These are phyloP conservation scores for Puccinellia tenuiflora DNA, from an alignment of 176 grass and related monocot genomes.

Conservation along the genomic window DNA sequence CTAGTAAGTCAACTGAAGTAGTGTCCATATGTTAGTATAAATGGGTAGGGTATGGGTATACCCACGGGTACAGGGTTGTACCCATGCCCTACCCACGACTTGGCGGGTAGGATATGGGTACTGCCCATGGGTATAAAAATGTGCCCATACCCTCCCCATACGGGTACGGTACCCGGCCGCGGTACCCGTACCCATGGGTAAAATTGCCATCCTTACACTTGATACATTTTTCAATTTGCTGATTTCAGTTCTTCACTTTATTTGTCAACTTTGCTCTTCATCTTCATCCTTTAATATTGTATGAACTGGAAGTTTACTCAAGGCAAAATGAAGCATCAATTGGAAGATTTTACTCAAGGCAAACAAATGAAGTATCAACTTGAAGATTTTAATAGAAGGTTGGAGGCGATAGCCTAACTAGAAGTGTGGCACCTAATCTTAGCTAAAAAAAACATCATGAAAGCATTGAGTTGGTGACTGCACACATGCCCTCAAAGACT, in stretches of 20 bases:
- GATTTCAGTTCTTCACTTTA: constrained; percentile 22
- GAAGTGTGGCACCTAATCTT: neutral
- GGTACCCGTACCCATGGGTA: too few relatives aligned
- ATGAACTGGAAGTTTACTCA: neutral
- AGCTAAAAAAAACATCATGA: neutral
- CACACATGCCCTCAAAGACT: neutral
- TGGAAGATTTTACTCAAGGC: neutral
- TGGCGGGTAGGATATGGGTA: too few relatives aligned
- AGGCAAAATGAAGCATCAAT: neutral
- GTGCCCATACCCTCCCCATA: too few relatives aligned
- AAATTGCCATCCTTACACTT: too few relatives aligned
- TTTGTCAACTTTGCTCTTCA: constrained; percentile 7
- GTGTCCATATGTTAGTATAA: too few relatives aligned
- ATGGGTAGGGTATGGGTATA: too few relatives aligned
- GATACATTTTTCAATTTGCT: constrained; percentile 22
- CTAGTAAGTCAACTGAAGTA: too few relatives aligned
- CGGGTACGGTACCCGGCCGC: too few relatives aligned
- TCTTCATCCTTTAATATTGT: constrained; percentile 20
- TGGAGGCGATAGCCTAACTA: neutral
- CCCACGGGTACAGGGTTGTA: too few relatives aligned
- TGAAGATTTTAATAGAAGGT: neutral
- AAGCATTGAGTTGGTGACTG: neutral
- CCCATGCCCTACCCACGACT: too few relatives aligned
- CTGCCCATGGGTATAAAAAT: too few relatives aligned
- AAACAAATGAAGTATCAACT: constrained; percentile 12